phyloP scores from a whole-genome alignment of 108 stramenopile species.

The Cylindrotheca fusiformis region DNA sequence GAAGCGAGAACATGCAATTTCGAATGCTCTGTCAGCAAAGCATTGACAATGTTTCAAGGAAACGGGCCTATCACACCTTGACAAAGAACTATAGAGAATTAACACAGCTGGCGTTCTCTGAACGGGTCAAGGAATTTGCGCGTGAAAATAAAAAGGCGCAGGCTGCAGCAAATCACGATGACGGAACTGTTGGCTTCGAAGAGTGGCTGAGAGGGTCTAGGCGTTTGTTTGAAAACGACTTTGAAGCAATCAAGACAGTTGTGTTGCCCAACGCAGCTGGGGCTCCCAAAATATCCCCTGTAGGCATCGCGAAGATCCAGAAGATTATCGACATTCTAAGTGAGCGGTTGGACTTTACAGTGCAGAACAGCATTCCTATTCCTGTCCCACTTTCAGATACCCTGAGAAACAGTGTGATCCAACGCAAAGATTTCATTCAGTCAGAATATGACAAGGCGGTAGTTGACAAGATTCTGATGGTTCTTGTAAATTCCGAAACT shows the following conservation, averaged over 20 bases:
- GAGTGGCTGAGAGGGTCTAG: slow-evolving; percentile 59
- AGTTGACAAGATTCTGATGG: slow-evolving; percentile 91
- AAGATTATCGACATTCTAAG: slow-evolving; percentile 90
- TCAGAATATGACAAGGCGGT: slow-evolving; percentile 88
- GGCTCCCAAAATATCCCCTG: slow-evolving; percentile 44
- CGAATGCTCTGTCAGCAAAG: slow-evolving; percentile 94
- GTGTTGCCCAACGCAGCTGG: slow-evolving; percentile 37
- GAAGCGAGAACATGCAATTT: slow-evolving; percentile 97
- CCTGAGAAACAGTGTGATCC: slow-evolving; percentile 72
- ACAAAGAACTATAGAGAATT: slow-evolving; percentile 73
- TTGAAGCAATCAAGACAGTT: slow-evolving; percentile 73
- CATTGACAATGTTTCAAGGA: slow-evolving; percentile 93
- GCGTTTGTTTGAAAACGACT: slow-evolving; percentile 75
- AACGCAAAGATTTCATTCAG: slow-evolving; percentile 73
- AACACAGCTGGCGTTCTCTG: slow-evolving; percentile 83
- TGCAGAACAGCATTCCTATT: slow-evolving; percentile 92
- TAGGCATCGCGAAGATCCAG: slow-evolving; percentile 82
- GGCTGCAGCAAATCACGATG: slow-evolving; percentile 33
- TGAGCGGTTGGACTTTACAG: slow-evolving; percentile 94
- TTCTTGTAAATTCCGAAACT: slow-evolving; percentile 89
- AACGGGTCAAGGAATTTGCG: slow-evolving; percentile 79
- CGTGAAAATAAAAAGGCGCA: slow-evolving; percentile 17
- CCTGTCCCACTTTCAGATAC: slow-evolving; percentile 88
- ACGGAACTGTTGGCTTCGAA: slow-evolving; percentile 57
- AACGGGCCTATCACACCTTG: slow-evolving; percentile 83